Percentiles rank a stretch among this genome's conserved stretches.
phyloP scores from a whole-genome alignment of 257 asterid genomes.

The Cynanchum wilfordii region DNA sequence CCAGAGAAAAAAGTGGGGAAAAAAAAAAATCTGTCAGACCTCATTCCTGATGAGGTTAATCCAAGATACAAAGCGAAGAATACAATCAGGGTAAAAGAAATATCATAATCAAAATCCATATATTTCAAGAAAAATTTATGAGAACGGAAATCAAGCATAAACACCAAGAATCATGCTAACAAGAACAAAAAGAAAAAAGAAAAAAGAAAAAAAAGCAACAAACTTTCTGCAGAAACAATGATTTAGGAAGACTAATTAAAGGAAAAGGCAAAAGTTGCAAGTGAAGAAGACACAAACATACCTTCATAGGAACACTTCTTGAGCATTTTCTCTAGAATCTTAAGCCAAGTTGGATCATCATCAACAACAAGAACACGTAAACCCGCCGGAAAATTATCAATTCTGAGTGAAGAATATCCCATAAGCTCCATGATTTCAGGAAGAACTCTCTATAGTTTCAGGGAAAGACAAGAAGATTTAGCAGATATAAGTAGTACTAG shows the following conservation, averaged over 20 bases:
- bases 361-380: conserved; percentile 91
- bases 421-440: conserved; percentile 40
- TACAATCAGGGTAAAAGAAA: neutral
- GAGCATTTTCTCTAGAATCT: conserved; percentile 97
- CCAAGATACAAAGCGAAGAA: neutral
- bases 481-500: neutral
- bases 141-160: neutral
- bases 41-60: neutral
- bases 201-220: neutral
- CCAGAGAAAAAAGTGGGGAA: neutral
- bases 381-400: conserved; percentile 82
- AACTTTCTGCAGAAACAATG: neutral
- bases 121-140: neutral
- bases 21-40: neutral
- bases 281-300: conserved; percentile 6
- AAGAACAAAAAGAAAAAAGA: neutral
- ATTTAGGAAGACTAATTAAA: neutral
- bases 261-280: neutral
- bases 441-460: conserved; percentile 6
- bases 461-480: conserved; percentile 23
- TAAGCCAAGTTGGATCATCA: conserved; percentile 96
- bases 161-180: neutral
- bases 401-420: conserved; percentile 52
- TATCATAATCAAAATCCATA: neutral
- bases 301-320: conserved; percentile 93